phyloP scores from a whole-genome alignment of 2,329 filamentous ascomycete genomes.

The Pyrenophora teres region DNA sequence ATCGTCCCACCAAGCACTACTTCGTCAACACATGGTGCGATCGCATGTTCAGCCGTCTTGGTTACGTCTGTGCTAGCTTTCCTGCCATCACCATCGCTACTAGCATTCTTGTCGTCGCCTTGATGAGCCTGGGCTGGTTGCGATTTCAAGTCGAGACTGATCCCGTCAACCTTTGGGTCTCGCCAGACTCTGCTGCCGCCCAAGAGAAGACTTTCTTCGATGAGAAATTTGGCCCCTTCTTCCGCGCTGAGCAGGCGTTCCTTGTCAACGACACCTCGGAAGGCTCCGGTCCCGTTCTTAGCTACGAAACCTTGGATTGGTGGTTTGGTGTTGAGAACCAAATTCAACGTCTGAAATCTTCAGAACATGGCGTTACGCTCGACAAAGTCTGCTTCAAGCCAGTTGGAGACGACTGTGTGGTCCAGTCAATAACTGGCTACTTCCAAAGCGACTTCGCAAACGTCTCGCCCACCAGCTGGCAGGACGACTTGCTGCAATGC shows the following conservation, averaged over 20 bases:
- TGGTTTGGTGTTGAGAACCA: slow-evolving; percentile 89
- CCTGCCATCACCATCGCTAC: slow-evolving; percentile 79
- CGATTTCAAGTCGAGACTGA: slow-evolving; percentile 88
- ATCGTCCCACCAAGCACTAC: slow-evolving; percentile 79
- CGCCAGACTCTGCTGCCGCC: slow-evolving; percentile 85
- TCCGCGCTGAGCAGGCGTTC: slow-evolving; percentile 90
- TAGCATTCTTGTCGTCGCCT: slow-evolving; percentile 73
- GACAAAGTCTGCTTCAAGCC: slow-evolving; percentile 94
- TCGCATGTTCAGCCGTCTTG: slow-evolving; percentile 76
- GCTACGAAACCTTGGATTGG: slow-evolving; percentile 87
- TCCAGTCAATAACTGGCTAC: slow-evolving; percentile 91
- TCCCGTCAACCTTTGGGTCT: slow-evolving; percentile 94
- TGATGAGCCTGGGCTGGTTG: slow-evolving; percentile 87
- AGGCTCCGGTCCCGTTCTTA: slow-evolving; percentile 76
- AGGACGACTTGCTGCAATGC: slow-evolving; percentile 72
- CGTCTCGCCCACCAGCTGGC: slow-evolving; percentile 71
- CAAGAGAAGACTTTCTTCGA: slow-evolving; percentile 96
- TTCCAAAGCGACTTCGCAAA: slow-evolving; percentile 70
- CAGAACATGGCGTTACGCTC: slow-evolving; percentile 69
- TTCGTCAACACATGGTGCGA: slow-evolving; percentile 83
- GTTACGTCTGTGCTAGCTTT: slow-evolving; percentile 79
- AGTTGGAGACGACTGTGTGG: slow-evolving; percentile 82
- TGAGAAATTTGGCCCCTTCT: slow-evolving; percentile 90
- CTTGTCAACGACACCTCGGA: slow-evolving; percentile 82
- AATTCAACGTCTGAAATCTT: slow-evolving; percentile 72